A percentile compares a stretch with the other conserved stretches of the same genome.
Evolutionary conservation across 768 basidiomycete species (phyloP).

Genomic region (Multifurca ochricompacta): DNA sequence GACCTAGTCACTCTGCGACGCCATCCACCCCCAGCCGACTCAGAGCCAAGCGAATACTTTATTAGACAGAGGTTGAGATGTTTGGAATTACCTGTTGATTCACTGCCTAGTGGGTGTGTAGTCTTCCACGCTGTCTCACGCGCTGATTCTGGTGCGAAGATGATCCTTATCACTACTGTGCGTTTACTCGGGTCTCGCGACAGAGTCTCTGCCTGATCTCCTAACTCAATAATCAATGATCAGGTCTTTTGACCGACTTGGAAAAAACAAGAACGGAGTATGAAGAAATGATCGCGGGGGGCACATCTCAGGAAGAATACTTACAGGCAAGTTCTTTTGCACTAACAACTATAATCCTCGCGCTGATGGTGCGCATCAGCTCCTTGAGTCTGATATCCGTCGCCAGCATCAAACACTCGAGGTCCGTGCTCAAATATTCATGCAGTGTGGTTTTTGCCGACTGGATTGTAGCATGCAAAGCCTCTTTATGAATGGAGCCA

Average conservation of each 20-base stretch:
- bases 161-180: neutral
- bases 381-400: neutral
- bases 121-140: neutral
- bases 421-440: neutral
- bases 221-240: neutral
- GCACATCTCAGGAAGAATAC: slow-evolving; percentile 2
- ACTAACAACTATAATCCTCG: neutral
- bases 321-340: neutral
- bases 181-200: neutral
- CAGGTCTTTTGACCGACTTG: slow-evolving; percentile 7
- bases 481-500: neutral
- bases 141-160: neutral
- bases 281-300: neutral
- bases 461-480: slow-evolving; percentile 2
- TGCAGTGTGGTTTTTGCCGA: neutral
- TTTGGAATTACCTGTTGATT: neutral
- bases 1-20: neutral
- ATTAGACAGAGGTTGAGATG: neutral
- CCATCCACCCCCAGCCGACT: neutral
- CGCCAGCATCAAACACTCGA: neutral
- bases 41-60: neutral
- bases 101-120: neutral
- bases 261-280: neutral
- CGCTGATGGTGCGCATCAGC: neutral
- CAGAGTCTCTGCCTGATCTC: neutral